Percentiles rank a stretch among this genome's conserved stretches.
Evolutionary conservation across 208 protist species (phyloP).

Genomic region (Leishmania lainsoni): DNA sequence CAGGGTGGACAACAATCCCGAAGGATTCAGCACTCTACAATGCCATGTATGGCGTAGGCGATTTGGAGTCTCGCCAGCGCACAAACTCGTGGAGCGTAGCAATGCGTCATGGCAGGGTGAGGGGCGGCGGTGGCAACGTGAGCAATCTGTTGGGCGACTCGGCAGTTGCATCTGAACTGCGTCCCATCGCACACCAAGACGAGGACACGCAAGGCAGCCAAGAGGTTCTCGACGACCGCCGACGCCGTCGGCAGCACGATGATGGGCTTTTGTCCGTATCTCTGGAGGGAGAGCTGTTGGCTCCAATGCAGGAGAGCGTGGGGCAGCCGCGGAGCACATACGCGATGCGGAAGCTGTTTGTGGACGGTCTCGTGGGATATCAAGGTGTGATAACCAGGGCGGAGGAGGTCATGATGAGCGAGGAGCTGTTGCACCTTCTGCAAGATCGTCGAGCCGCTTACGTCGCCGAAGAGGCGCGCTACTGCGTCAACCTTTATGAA

Average conservation of each 20-base stretch:
- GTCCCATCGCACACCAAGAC: background rate
- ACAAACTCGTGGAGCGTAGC: constrained; percentile 76
- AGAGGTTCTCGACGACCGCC: constrained; percentile 50
- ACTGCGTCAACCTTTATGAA: constrained; percentile 92
- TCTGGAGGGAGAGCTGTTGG: constrained; percentile 70
- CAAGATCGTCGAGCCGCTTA: constrained; percentile 79
- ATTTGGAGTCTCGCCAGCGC: constrained; percentile 78
- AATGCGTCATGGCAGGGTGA: constrained; percentile 9
- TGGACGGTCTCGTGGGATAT: constrained; percentile 80
- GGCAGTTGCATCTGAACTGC: constrained; percentile 1
- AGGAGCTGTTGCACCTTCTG: constrained; percentile 79
- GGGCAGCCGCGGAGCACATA: constrained; percentile 83
- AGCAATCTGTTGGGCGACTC: constrained; percentile 24
- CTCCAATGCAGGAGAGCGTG: constrained; percentile 62
- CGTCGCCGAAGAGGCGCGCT: constrained; percentile 85
- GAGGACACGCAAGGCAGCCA: background rate
- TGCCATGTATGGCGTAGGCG: constrained; percentile 45
- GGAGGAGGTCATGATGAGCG: constrained; percentile 74
- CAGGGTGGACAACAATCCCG: constrained; percentile 77
- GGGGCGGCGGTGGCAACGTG: background rate
- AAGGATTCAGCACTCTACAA: constrained; percentile 79
- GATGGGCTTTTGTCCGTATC: constrained; percentile 51
- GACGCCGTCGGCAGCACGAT: constrained; percentile 51
- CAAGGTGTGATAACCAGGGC: constrained; percentile 77
- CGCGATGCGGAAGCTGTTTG: constrained; percentile 77